Evolutionary conservation across 2,329 filamentous ascomycete genomes (phyloP), one percentile per base, ranked within the genome.

Genomic region (Cercospora zeina): DNA sequence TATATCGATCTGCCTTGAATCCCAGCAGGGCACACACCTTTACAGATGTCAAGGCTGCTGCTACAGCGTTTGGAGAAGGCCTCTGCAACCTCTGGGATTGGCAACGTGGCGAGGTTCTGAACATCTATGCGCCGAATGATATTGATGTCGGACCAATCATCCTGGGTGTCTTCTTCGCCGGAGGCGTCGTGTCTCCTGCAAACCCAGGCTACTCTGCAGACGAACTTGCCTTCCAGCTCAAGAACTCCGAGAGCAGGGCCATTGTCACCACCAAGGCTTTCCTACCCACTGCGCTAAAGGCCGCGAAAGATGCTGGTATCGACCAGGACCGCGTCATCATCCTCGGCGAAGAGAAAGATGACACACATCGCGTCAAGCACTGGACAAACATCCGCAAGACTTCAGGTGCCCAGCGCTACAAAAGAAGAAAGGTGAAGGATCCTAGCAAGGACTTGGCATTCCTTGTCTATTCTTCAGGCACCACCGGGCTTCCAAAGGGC

Each of bases 401-500:
- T 16, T 83, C 84, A 1, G 81, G 85, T 2, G 79, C 83, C 0
- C 79, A 81, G 1, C 81, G 83, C 67, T 85, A 84, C 70, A 80
- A 85, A 30, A 83, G 82, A 62, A 79, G 85, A 4, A 86, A 83
- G 68, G 76, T 90, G 55, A 80, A 88, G 49, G 51, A 66, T 24
- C 85, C 90, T 0, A 80, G 82, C 55, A 87, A 85, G 62, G 91
- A 96, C 72, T 75, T 95, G 27, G 89, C 91, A 0, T 96, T 95
- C 71, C 77, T 97, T 61, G 91, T 96, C 0, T 97, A 96, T 75
- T 91, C 88, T 54, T 93, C 89, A 7, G 93, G 93, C 7, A 97
- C 93, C 0, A 97, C 93, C 0, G 93, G 93, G 1, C 79, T 92
- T 55, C 93, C 93, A 0, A 97, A 97, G 76, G 93, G 93, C 14